Conservation (phyloP, 257 asterid species). For the Fraxinus quadrangulata region DNA sequence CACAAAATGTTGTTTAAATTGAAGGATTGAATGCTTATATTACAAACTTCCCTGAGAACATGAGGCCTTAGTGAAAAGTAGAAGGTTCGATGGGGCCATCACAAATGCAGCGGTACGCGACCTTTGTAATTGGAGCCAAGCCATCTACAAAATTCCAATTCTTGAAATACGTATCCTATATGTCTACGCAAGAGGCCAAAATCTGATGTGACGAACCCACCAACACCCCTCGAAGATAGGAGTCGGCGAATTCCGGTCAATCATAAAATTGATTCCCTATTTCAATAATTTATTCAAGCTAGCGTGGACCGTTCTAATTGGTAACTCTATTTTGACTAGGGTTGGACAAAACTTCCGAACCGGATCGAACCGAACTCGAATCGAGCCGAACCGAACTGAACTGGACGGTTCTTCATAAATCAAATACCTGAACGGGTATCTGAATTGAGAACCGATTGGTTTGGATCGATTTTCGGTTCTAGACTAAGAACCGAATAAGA, state of each 20-base stretch:
- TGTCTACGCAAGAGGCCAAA: not conserved
- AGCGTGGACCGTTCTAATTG: conserved; percentile 28
- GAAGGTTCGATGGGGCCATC: conserved; percentile 25
- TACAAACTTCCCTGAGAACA: not conserved
- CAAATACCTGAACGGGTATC: no score
- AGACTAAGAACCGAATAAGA: no score
- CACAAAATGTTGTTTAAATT: no score
- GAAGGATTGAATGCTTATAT: no score
- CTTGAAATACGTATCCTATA: no score
- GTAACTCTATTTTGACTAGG: not conserved
- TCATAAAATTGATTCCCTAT: not conserved
- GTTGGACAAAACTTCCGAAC: no score
- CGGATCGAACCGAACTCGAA: no score
- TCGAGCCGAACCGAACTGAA: no score
- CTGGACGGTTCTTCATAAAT: no score
- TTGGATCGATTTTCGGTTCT: no score
- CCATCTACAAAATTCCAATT: conserved; percentile 1
- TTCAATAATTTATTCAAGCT: not conserved
- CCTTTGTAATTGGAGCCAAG: not conserved
- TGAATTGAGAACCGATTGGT: no score
- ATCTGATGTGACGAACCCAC: conserved; percentile 25
- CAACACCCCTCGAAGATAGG: conserved; percentile 27
- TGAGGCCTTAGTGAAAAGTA: conserved; percentile 9
- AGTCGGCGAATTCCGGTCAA: not conserved
- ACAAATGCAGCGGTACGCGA: conserved; percentile 45